Base-by-base conservation (phyloP, 2,329 filamentous ascomycete genomes). In the Mycocentrospora acerina region DNA sequence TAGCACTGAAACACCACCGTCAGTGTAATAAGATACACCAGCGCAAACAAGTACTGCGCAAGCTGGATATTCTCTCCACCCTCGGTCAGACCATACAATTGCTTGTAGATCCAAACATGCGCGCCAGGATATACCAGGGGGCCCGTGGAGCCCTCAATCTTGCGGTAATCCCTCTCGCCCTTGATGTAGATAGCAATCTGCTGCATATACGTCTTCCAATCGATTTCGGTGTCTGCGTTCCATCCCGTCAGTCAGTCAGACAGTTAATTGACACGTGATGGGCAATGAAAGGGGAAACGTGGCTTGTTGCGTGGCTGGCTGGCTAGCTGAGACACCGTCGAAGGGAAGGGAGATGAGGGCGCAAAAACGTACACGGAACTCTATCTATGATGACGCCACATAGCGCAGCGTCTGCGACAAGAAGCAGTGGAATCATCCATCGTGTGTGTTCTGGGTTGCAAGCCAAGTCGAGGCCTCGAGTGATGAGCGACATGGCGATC, bases 161-260 rank as follows among this genome's bases (percentile, higher is more conserved):
- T 78, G 44, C 81, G 81, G 68, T 98, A 98, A 68, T 96, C 85
- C 62, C 87, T 82, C 73, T 97, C 90, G 59, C 93, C 93, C 13
- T 80, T 76, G 30, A 90, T 72, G 60, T 86, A 93, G 55, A 90
- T 83, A 27, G 79, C 71, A 29, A 97, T 77, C 61, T 98, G 93
- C 65, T 96, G 80, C 90, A 98, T 97, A 69, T 98, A 98, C 1
- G 93, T 89, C 42, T 78, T 79, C 91, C 91, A 98, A 71, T 98
- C 93, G 60, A 98, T 98, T 69, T 98, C 93, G 29, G 93, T 98
- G 66, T 98, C 93, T 88, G 53, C 29, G 15, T 13, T n/a, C 2
- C 7, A 2, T 19, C 16, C n/a, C n/a, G n/a, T n/a, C n/a, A n/a
- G n/a, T n/a, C n/a, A n/a, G n/a, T n/a, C n/a, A n/a, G n/a, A n/a